These are phyloP conservation scores for Acanthochlamys bracteata DNA, from an alignment of 106 monocot genomes.

Conservation along the genomic window DNA sequence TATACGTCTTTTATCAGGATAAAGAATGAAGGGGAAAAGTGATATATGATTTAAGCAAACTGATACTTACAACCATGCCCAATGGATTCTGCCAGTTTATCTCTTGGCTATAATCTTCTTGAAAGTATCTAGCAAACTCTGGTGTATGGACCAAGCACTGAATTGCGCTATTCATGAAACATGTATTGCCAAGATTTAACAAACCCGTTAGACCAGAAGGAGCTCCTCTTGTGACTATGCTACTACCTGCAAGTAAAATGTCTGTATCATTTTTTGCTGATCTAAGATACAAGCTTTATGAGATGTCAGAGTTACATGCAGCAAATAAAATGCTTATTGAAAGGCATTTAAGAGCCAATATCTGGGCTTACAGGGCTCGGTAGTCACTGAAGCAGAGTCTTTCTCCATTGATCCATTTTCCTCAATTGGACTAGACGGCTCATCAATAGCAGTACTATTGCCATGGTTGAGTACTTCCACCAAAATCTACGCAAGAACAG, in stretches of 20 bases:
- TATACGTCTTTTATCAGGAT: too few relatives aligned
- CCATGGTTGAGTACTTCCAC: slow-evolving; percentile 63
- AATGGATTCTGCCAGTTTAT: slow-evolving; percentile 97
- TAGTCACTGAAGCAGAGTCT: slow-evolving; percentile 43
- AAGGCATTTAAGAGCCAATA: slow-evolving; percentile 49
- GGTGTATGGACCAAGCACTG: slow-evolving; percentile 99
- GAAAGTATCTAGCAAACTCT: slow-evolving; percentile 89
- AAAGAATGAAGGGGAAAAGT: too few relatives aligned
- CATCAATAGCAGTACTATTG: slow-evolving; percentile 40
- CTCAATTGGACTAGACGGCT: slow-evolving; percentile 43
- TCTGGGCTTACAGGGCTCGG: slow-evolving; percentile 42
- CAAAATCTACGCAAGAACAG: slow-evolving; percentile 59
- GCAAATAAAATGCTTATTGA: slow-evolving; percentile 51
- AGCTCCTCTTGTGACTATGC: slow-evolving; percentile 48
- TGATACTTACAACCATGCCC: slow-evolving; percentile 93
- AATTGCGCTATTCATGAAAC: slow-evolving; percentile 98
- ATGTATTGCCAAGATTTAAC: slow-evolving; percentile 96
- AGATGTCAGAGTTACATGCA: slow-evolving; percentile 60
- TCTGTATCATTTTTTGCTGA: slow-evolving; percentile 61
- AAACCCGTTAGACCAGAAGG: slow-evolving; percentile 82
- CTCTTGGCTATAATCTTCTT: slow-evolving; percentile 89
- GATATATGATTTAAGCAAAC: neutral
- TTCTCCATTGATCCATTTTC: slow-evolving; percentile 72
- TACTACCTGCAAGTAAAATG: slow-evolving; percentile 40
- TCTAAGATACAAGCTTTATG: slow-evolving; percentile 47